Conservation (phyloP, 129 eudicot genomes). For the sunflower (Helianthus annuus) region DNA sequence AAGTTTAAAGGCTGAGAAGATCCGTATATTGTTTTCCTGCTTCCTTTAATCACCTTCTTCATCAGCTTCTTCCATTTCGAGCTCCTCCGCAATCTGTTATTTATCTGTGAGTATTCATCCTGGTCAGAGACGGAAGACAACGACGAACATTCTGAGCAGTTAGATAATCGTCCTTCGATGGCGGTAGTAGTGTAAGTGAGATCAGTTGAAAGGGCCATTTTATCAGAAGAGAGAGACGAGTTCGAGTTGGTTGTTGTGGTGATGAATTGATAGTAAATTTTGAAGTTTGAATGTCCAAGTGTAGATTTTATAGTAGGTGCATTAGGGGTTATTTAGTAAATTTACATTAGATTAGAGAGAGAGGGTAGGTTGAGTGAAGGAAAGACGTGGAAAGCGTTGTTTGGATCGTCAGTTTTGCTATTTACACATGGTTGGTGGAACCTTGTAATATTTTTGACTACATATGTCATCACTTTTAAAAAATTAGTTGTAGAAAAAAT, state of each 20-base stretch:
- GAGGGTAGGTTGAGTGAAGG: background rate
- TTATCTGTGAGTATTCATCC: conserved; percentile 49
- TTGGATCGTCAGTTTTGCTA: background rate
- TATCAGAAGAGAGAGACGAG: background rate
- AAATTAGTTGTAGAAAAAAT: too few relatives aligned
- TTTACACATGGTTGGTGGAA: conserved; percentile 3
- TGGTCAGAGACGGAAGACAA: conserved; percentile 41
- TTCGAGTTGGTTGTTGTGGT: conserved; percentile 12
- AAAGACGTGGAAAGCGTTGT: conserved; percentile 13
- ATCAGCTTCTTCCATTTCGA: conserved; percentile 49
- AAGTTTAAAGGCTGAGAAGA: conserved; percentile 44
- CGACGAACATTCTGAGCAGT: conserved; percentile 25
- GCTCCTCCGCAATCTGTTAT: background rate
- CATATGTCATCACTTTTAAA: too few relatives aligned
- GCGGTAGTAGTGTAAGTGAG: background rate
- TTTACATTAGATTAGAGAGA: too few relatives aligned
- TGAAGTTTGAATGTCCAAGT: background rate
- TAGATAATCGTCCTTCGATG: conserved; percentile 18
- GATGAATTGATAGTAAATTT: background rate
- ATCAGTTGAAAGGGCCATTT: conserved; percentile 1
- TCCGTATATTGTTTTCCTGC: conserved; percentile 47
- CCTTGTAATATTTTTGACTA: background rate
- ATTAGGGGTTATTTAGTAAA: background rate
- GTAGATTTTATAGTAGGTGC: conserved; percentile 14
- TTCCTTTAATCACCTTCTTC: conserved; percentile 49